phyloP scores from a whole-genome alignment of 148 eudicot species.

The Rhododendron griersonianum region DNA sequence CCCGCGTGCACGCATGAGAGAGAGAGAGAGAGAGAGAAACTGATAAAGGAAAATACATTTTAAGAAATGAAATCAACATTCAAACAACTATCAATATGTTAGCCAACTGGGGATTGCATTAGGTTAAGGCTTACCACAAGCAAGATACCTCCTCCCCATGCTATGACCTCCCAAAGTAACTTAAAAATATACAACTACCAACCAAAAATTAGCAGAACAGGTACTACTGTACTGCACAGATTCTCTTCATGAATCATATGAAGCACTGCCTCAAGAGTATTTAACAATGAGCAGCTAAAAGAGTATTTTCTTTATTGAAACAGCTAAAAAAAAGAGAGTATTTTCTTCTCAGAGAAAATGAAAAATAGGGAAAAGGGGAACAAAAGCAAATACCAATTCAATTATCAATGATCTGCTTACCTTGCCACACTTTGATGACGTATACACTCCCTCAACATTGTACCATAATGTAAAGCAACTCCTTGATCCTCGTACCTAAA shows the following conservation, averaged over 20 bases:
- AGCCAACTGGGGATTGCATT: neutral
- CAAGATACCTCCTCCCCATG: neutral
- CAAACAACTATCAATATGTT: neutral
- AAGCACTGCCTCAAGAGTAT: neutral
- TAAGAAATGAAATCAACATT: neutral
- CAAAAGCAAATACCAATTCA: neutral
- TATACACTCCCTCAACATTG: constrained; percentile 98
- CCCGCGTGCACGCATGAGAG: neutral
- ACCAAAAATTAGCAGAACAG: neutral
- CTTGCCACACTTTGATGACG: constrained; percentile 97
- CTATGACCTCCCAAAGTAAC: neutral
- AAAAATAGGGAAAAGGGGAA: neutral
- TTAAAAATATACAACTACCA: neutral
- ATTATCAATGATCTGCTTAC: constrained; percentile 23
- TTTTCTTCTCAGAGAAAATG: neutral
- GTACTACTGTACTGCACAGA: neutral
- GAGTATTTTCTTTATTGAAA: neutral
- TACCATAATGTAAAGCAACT: constrained; percentile 92
- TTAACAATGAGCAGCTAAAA: neutral
- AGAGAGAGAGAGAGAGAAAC: neutral
- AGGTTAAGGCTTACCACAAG: neutral
- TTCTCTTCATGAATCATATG: neutral
- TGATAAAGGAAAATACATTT: neutral
- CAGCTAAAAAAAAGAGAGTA: neutral
- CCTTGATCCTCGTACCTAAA: constrained; percentile 74